Evolutionary conservation across 2,329 filamentous ascomycete species (phyloP).

Genomic region (Aspergillus brunneoviolaceus): DNA sequence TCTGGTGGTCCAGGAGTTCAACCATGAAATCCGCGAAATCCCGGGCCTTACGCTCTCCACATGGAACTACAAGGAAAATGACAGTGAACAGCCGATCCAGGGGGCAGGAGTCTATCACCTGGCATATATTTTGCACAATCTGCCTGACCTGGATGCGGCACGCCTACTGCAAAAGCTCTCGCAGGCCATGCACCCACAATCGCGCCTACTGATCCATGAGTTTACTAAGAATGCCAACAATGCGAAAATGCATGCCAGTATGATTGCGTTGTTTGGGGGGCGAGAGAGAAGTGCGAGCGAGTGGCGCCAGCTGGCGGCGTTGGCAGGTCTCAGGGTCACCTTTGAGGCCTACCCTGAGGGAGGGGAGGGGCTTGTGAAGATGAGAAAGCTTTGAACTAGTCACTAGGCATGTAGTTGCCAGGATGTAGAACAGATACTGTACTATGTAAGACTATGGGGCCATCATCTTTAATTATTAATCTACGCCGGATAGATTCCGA

Average conservation of each 20-base stretch:
- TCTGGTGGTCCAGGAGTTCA: constrained; percentile 40
- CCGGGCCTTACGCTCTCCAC: constrained; percentile 31
- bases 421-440: neutral
- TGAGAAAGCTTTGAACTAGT: constrained; percentile 22
- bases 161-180: constrained; percentile 38
- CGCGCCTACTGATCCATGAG: constrained; percentile 38
- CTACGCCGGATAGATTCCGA: too few species aligned
- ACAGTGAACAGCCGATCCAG: constrained; percentile 31
- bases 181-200: constrained; percentile 34
- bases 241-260: constrained; percentile 37
- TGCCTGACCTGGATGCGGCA: constrained; percentile 38
- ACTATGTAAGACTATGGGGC: neutral
- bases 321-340: constrained; percentile 34
- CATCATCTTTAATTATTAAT: too few species aligned
- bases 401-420: neutral
- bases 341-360: constrained; percentile 36
- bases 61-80: constrained; percentile 39
- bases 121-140: constrained; percentile 40
- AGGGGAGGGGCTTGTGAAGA: constrained; percentile 39
- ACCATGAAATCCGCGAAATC: constrained; percentile 29
- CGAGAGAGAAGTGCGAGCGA: constrained; percentile 35
- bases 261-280: constrained; percentile 38
- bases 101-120: constrained; percentile 37
- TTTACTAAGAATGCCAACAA: constrained; percentile 38
- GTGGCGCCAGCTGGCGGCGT: constrained; percentile 35